Conservation (phyloP, 805 yeast genomes). For the Candida coquimbonensis region DNA sequence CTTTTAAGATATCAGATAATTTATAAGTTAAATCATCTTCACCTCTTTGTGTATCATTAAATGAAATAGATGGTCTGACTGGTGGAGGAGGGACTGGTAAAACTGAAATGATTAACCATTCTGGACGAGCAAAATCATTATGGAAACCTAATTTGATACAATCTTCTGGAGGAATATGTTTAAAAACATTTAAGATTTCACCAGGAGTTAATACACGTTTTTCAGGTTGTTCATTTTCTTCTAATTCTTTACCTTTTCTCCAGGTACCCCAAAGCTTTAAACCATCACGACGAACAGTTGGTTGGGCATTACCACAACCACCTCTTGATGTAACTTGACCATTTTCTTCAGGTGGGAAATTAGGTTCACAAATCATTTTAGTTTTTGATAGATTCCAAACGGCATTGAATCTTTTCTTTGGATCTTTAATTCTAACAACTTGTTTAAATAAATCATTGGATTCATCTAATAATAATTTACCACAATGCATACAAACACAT, state of each 20-base stretch:
- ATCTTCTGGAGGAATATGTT: constrained; percentile 83
- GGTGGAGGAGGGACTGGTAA: constrained; percentile 99
- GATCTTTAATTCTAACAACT: constrained; percentile 83
- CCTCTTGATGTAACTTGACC: constrained; percentile 63
- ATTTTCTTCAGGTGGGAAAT: constrained; percentile 59
- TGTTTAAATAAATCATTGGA: constrained; percentile 63
- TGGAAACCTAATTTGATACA: constrained; percentile 79
- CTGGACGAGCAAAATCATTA: constrained; percentile 96
- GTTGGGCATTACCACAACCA: constrained; percentile 97
- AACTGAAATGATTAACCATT: constrained; percentile 97
- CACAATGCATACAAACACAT: constrained; percentile 98
- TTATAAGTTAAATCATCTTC: constrained; percentile 98
- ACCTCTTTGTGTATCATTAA: constrained; percentile 96
- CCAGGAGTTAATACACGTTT: constrained; percentile 81
- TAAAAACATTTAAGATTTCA: constrained; percentile 86
- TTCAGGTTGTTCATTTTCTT: constrained; percentile 87
- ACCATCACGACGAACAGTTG: constrained; percentile 93
- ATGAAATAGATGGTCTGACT: constrained; percentile 96
- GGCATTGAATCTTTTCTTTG: constrained; percentile 93
- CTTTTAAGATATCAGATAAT: constrained; percentile 92
- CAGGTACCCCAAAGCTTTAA: constrained; percentile 96
- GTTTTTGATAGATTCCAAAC: constrained; percentile 91
- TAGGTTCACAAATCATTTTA: constrained; percentile 94
- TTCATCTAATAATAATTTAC: constrained; percentile 86
- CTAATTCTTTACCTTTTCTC: constrained; percentile 74